These are phyloP conservation scores for Aspergillus ellipticus DNA, from an alignment of 495 filamentous ascomycete genomes.

Conservation along the genomic window DNA sequence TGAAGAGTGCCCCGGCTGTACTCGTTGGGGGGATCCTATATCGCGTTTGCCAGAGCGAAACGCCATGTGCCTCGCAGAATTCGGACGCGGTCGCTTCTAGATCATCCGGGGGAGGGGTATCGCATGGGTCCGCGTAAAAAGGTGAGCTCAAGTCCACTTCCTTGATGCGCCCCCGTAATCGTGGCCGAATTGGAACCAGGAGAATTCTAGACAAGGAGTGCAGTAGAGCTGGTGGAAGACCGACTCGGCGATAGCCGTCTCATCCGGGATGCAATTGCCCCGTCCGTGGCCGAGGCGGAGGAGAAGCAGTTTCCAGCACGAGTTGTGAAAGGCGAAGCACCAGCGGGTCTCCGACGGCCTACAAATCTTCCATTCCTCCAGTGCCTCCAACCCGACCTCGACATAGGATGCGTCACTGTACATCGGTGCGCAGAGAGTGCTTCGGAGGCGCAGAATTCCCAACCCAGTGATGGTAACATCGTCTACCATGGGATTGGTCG, in stretches of 20 bases:
- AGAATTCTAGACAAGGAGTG: slow-evolving; percentile 6
- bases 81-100: slow-evolving; percentile 1
- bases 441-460: slow-evolving; percentile 2
- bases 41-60: not conserved
- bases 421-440: slow-evolving; percentile 5
- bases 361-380: slow-evolving; percentile 13
- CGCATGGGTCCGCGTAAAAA: slow-evolving; percentile 14
- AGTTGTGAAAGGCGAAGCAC: slow-evolving; percentile 17
- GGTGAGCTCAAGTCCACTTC: slow-evolving; percentile 3
- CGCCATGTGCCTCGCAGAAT: no score
- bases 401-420: slow-evolving; percentile 11
- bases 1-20: no score
- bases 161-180: slow-evolving; percentile 11
- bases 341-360: slow-evolving; percentile 6
- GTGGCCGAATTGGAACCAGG: slow-evolving; percentile 15
- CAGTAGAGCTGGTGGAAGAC: slow-evolving; percentile 14
- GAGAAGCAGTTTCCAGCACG: slow-evolving; percentile 18
- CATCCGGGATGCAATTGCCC: not conserved
- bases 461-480: slow-evolving; percentile 8
- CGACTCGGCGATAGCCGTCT: slow-evolving; percentile 2
- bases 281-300: slow-evolving; percentile 14
- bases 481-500: not conserved
- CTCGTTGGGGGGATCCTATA: not conserved
- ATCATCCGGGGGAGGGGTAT: slow-evolving; percentile 7
- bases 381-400: slow-evolving; percentile 1